These are phyloP conservation scores for Williopsis jadinii DNA, from an alignment of 1,139 yeast species.

Conservation along the genomic window DNA sequence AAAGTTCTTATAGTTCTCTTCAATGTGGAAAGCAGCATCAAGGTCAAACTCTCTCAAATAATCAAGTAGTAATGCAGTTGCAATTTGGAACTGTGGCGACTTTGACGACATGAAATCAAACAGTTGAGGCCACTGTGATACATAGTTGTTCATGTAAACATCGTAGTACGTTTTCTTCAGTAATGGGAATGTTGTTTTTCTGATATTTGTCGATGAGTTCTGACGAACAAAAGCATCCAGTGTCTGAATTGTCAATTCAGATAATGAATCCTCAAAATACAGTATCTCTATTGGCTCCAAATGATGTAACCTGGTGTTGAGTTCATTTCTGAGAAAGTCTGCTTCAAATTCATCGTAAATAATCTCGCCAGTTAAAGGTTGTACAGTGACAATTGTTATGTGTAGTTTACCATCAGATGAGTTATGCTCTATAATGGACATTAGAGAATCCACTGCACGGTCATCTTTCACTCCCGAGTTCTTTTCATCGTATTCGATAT, in stretches of 20 bases:
- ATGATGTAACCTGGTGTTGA: slow-evolving; percentile 70
- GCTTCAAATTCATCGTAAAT: slow-evolving; percentile 64
- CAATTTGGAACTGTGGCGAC: slow-evolving; percentile 27
- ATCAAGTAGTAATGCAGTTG: slow-evolving; percentile 40
- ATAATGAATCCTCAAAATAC: slow-evolving; percentile 31
- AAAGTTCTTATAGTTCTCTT: slow-evolving; percentile 47
- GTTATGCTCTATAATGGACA: slow-evolving; percentile 16
- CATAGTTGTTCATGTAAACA: slow-evolving; percentile 12
- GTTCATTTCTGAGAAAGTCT: slow-evolving; percentile 42
- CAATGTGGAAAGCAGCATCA: slow-evolving; percentile 46
- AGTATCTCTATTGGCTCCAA: slow-evolving; percentile 73
- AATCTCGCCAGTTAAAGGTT: slow-evolving; percentile 74
- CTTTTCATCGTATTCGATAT: slow-evolving; percentile 52
- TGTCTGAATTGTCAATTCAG: slow-evolving; percentile 13
- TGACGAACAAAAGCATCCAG: slow-evolving; percentile 19
- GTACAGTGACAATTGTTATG: slow-evolving; percentile 56
- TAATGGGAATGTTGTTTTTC: slow-evolving; percentile 19
- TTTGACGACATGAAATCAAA: slow-evolving; percentile 14
- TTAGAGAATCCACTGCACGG: slow-evolving; percentile 19
- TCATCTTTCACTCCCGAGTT: slow-evolving; percentile 17
- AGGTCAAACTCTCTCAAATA: slow-evolving; percentile 62
- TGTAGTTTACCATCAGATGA: slow-evolving; percentile 13
- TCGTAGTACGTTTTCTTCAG: slow-evolving; percentile 10
- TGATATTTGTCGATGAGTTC: slow-evolving; percentile 16
- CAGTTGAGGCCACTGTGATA: slow-evolving; percentile 2